phyloP scores from a whole-genome alignment of 306 rosid genomes.

The Trifolium dubium region DNA sequence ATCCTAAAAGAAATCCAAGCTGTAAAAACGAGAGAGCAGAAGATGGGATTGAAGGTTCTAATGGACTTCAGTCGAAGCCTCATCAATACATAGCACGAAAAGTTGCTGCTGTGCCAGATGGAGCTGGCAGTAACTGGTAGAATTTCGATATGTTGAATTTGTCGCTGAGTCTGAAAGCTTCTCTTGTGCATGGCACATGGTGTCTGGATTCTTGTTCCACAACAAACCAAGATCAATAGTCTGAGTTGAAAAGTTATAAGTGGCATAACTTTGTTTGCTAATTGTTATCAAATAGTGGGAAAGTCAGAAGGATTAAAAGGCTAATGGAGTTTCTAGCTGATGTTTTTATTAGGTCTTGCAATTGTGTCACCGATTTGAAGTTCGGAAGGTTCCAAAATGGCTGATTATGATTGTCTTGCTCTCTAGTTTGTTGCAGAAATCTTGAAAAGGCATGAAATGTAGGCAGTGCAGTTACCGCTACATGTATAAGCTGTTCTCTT shows the following conservation, averaged over 20 bases:
- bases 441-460: conserved; percentile 29
- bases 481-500: conserved; percentile 31
- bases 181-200: conserved; percentile 9
- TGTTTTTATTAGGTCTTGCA: conserved; percentile 34
- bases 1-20: conserved; percentile 76
- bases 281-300: conserved; percentile 6
- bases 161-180: background rate
- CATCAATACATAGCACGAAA: conserved; percentile 74
- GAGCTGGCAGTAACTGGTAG: conserved; percentile 81
- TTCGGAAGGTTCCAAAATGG: conserved; percentile 33
- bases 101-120: conserved; percentile 81
- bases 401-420: conserved; percentile 36
- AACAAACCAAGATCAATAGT: conserved; percentile 32
- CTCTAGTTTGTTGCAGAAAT: conserved; percentile 34
- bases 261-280: conserved; percentile 24
- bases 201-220: conserved; percentile 16
- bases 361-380: conserved; percentile 41
- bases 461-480: conserved; percentile 35
- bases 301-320: conserved; percentile 19
- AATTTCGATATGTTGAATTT: conserved; percentile 36
- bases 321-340: conserved; percentile 15
- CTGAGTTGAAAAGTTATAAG: conserved; percentile 23
- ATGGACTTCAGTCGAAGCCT: conserved; percentile 62
- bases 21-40: conserved; percentile 75
- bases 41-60: conserved; percentile 72